These are phyloP conservation scores for Xylaria sp. DNA, from an alignment of 495 filamentous ascomycete species.

Conservation along the genomic window DNA sequence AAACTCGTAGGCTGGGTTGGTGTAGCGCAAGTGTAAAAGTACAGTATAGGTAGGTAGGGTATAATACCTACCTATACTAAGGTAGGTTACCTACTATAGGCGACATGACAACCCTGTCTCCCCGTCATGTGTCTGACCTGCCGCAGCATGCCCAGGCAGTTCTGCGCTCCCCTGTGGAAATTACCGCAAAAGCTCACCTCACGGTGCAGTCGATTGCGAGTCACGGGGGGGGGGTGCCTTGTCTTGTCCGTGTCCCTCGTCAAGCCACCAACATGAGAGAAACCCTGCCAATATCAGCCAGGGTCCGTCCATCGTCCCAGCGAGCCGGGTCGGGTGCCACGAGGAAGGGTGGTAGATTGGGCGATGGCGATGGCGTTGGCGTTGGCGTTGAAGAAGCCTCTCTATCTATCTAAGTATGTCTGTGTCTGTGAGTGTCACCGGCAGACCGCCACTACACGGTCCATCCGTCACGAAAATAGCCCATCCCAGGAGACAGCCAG, in stretches of 20 bases:
- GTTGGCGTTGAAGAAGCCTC: constrained; percentile 18
- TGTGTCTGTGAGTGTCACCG: background rate
- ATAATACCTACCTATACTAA: no score
- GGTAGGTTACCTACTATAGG: no score
- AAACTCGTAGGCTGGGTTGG: background rate
- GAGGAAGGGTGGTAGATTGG: constrained; percentile 23
- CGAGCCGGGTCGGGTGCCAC: constrained; percentile 28
- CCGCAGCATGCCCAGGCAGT: constrained; percentile 1
- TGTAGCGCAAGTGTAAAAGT: no score
- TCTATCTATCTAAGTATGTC: constrained; percentile 10
- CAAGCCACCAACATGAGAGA: constrained; percentile 12
- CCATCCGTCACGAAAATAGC: no score
- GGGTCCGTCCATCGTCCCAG: constrained; percentile 23
- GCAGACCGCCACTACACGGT: background rate
- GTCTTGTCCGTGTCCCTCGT: constrained; percentile 17
- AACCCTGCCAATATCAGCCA: constrained; percentile 23
- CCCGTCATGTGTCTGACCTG: constrained; percentile 6
- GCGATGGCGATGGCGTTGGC: constrained; percentile 23
- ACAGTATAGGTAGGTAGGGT: no score
- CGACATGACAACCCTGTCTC: constrained; percentile 10
- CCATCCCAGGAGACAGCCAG: no score
- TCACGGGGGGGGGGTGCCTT: background rate
- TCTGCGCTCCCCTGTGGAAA: background rate
- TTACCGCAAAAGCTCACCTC: constrained; percentile 8
- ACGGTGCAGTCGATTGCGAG: background rate